Conservation (phyloP, 768 basidiomycete species). For the Vararia minispora region DNA sequence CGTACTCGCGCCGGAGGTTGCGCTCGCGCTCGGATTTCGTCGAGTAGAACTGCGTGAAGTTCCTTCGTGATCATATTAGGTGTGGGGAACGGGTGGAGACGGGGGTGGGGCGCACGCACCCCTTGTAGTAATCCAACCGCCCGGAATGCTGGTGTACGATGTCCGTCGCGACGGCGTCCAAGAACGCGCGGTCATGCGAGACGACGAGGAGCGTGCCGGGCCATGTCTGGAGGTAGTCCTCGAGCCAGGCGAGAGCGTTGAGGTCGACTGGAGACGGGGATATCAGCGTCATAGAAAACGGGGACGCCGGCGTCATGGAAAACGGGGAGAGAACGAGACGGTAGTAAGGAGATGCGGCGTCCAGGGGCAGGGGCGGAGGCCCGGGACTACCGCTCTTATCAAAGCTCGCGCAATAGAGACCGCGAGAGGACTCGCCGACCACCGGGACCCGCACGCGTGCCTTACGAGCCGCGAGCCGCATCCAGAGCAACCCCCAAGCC, state of each 20-base stretch:
- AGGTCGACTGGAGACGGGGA: constrained; percentile 51
- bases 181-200: constrained; percentile 95
- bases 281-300: constrained; percentile 7
- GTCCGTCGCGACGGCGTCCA: constrained; percentile 97
- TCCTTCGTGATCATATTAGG: constrained; percentile 32
- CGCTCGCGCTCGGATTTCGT: constrained; percentile 93
- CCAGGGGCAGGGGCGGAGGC: no score
- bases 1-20: constrained; percentile 90
- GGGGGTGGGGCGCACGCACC: constrained; percentile 32
- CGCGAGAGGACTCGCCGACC: no score
- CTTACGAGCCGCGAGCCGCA: no score
- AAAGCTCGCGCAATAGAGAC: no score
- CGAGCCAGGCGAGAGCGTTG: constrained; percentile 94
- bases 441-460: no score
- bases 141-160: constrained; percentile 94
- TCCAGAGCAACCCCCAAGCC: no score
- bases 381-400: no score
- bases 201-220: constrained; percentile 85
- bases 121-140: constrained; percentile 95
- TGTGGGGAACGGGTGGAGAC: neutral
- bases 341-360: no score
- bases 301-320: no score
- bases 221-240: constrained; percentile 97
- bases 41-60: constrained; percentile 98
- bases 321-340: no score